Evolutionary conservation across 352 stramenopile genomes (phyloP).

Genomic region (Pythium sukuiense): DNA sequence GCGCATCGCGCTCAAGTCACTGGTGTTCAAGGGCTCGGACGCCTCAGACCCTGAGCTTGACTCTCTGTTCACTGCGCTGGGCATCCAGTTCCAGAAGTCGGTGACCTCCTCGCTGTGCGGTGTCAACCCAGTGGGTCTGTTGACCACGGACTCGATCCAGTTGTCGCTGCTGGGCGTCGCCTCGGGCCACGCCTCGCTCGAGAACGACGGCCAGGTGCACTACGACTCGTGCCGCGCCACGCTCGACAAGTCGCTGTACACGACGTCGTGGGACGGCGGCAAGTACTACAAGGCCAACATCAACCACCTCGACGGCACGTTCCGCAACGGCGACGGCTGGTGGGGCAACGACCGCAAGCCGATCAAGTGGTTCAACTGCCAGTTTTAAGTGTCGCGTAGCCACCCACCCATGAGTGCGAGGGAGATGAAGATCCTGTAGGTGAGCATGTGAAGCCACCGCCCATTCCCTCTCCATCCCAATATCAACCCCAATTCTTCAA

Average conservation of each 20-base stretch:
- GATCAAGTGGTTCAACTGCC: slow-evolving; percentile 46
- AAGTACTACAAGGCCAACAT: slow-evolving; percentile 38
- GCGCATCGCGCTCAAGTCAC: slow-evolving; percentile 4
- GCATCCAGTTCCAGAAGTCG: slow-evolving; percentile 6
- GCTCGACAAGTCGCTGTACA: slow-evolving; percentile 16
- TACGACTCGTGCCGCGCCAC: slow-evolving; percentile 30
- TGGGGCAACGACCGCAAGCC: slow-evolving; percentile 43
- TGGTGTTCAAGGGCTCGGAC: slow-evolving; percentile 11
- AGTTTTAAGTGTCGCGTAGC: slow-evolving; percentile 28
- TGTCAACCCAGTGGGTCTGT: slow-evolving; percentile 28
- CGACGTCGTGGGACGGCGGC: slow-evolving; percentile 16
- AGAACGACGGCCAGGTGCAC: slow-evolving; percentile 40
- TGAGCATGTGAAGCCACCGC: background rate
- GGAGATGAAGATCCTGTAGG: background rate
- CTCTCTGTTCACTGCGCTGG: slow-evolving; percentile 15
- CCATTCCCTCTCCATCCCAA: background rate
- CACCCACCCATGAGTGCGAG: background rate
- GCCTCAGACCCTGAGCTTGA: slow-evolving; percentile 13
- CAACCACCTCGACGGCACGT: slow-evolving; percentile 37
- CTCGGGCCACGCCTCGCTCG: slow-evolving; percentile 25
- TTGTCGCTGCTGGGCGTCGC: slow-evolving; percentile 22
- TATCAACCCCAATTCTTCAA: background rate
- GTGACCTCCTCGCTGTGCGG: slow-evolving; percentile 31
- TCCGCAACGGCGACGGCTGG: slow-evolving; percentile 35
- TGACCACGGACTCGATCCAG: slow-evolving; percentile 21